Percentiles rank a stretch among this genome's conserved stretches.
Evolutionary conservation across 306 rosid species (phyloP).

Genomic region (Quercus robur): DNA sequence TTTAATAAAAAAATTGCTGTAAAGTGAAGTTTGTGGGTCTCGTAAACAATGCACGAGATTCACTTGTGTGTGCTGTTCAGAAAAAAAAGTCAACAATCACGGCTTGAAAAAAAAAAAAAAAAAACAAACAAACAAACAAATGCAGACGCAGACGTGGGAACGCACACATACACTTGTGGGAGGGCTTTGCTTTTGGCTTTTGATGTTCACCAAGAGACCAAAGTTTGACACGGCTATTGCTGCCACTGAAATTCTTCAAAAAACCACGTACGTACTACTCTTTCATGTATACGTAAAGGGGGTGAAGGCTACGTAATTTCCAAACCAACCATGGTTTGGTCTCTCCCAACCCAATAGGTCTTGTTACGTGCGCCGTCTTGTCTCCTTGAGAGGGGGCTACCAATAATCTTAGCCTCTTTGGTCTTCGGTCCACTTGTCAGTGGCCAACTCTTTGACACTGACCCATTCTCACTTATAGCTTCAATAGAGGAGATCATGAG

Average conservation of each 20-base stretch:
- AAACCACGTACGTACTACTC: not conserved
- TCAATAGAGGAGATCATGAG: not conserved
- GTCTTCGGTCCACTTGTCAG: not conserved
- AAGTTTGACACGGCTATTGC: constrained; percentile 29
- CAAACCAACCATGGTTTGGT: not conserved
- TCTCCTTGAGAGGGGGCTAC: constrained; percentile 32
- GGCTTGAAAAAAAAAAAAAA: too few relatives aligned
- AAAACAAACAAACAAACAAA: too few relatives aligned
- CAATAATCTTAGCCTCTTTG: not conserved
- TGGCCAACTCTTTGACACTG: not conserved
- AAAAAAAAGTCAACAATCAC: too few relatives aligned
- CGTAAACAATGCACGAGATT: too few relatives aligned
- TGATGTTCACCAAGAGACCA: constrained; percentile 36
- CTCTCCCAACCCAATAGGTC: constrained; percentile 5
- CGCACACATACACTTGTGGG: not conserved
- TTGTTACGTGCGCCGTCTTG: constrained; percentile 27
- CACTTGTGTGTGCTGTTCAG: too few relatives aligned
- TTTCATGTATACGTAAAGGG: not conserved
- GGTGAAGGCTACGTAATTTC: not conserved
- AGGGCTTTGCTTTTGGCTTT: constrained; percentile 33
- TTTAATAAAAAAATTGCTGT: too few relatives aligned
- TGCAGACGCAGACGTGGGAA: too few relatives aligned
- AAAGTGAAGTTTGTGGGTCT: too few relatives aligned
- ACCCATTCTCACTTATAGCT: constrained; percentile 22
- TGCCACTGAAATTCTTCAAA: constrained; percentile 40